A percentile compares a stretch with the other conserved stretches of the same genome.
Conservation (phyloP, 805 yeast species). For the Candida patagonica region DNA sequence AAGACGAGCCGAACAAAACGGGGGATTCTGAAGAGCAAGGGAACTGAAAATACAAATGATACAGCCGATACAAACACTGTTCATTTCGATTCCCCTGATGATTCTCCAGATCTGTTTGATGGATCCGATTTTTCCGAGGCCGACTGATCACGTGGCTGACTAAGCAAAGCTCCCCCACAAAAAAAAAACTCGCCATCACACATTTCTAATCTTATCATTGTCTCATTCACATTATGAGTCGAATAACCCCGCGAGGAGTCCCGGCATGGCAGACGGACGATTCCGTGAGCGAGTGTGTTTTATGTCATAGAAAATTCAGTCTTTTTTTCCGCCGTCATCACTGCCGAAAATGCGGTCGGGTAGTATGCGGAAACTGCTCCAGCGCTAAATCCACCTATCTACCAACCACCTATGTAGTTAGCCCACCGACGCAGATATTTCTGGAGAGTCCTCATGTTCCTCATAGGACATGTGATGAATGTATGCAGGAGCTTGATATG, state of each 20-base stretch:
- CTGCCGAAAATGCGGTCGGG: slow-evolving; percentile 66
- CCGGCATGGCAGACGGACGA: slow-evolving; percentile 69
- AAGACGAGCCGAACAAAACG: slow-evolving; percentile 61
- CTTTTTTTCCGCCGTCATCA: slow-evolving; percentile 71
- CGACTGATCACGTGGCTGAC: background rate
- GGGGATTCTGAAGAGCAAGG: slow-evolving; percentile 33
- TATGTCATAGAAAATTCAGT: slow-evolving; percentile 46
- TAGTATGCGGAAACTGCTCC: slow-evolving; percentile 68
- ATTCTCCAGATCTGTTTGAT: background rate
- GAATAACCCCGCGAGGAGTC: slow-evolving; percentile 16
- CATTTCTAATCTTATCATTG: background rate
- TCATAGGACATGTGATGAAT: slow-evolving; percentile 68
- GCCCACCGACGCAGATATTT: slow-evolving; percentile 41
- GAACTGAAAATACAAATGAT: slow-evolving; percentile 9
- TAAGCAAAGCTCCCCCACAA: too few relatives aligned
- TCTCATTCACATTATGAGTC: background rate
- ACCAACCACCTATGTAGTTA: slow-evolving; percentile 49
- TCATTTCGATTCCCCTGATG: background rate
- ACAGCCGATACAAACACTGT: slow-evolving; percentile 27
- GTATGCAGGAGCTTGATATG: slow-evolving; percentile 49
- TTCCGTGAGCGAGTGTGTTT: slow-evolving; percentile 41
- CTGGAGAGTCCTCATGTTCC: slow-evolving; percentile 44
- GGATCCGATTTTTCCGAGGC: background rate
- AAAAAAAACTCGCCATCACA: too few relatives aligned
- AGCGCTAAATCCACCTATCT: slow-evolving; percentile 42